Evolutionary conservation across 768 basidiomycete genomes (phyloP), one percentile per base, ranked within the genome.

Genomic region (Lentinula edodes): DNA sequence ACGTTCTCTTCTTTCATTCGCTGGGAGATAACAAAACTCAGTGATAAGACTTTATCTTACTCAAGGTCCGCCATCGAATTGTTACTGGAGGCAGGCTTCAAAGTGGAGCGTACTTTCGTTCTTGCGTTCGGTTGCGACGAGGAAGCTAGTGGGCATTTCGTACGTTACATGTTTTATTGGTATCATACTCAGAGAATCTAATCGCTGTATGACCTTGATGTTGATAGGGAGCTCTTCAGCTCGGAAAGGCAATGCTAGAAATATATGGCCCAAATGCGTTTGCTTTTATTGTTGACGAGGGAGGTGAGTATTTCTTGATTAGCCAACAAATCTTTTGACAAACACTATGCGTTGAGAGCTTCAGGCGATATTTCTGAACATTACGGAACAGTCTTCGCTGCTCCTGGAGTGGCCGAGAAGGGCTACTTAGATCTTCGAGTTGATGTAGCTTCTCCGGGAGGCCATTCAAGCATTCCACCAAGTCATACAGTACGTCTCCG

Each of bases 261-360:
- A 76, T 76, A 23, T 89, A 86, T 66, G 89, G 87, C 45, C 63
- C 72, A 55, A 67, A 87, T 65, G 77, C 80, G 10, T 80, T 86
- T 64, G 78, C 84, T 0, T 74, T 89, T 64, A 67, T 90, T 34
- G 72, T 90, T 45, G 89, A 91, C 65, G 89, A 91, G 70, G 89
- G 89, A 20, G 42, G 48, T 62, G 10, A 6, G 42, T 62, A 13
- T 41, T 13, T 48, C 28, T 52, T 16, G 56, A 6, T 52, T 12
- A 18, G n/a, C n/a, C 23, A 8, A 43, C 35, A 13, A 4, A 13
- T 20, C 12, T 23, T 52, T 20, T 0, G 32, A 34, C 39, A 41
- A 23, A 28, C n/a, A 23, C 5, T 3, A 18, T 54, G n/a, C n/a
- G 13, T 18, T 13, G n/a, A 28, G 34, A 23, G 45, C 59, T 8